Conservation (phyloP, 306 rosid species). For the Rosa chinensis region DNA sequence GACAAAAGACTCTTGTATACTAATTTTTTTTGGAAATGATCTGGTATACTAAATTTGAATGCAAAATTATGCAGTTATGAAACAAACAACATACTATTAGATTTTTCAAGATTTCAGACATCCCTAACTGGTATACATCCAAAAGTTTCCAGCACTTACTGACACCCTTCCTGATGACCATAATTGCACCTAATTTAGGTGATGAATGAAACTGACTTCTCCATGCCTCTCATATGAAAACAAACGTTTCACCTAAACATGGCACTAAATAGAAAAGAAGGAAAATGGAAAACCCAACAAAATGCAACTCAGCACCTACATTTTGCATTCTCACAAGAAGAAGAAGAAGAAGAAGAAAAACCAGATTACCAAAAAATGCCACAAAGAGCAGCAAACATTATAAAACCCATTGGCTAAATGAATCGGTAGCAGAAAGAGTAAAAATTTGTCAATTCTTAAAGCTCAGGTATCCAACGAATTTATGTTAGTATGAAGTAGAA, state of each 20-base stretch:
- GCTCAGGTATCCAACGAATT: background rate
- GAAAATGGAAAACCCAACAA: background rate
- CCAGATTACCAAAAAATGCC: background rate
- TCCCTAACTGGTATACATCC: background rate
- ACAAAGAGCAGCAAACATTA: background rate
- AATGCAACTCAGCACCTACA: background rate
- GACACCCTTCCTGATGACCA: background rate
- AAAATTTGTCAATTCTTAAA: no score
- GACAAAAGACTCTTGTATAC: background rate
- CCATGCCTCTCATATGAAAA: background rate
- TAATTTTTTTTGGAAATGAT: background rate
- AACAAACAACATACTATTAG: background rate
- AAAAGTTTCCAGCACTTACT: background rate
- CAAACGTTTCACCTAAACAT: slow-evolving; percentile 13
- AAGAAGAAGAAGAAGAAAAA: no score
- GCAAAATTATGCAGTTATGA: background rate
- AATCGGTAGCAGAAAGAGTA: background rate
- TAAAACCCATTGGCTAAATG: background rate
- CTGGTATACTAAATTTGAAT: background rate
- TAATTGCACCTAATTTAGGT: slow-evolving; percentile 15
- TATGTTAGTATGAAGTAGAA: background rate
- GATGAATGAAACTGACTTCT: slow-evolving; percentile 7
- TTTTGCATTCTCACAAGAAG: background rate
- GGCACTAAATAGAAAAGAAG: background rate
- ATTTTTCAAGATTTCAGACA: background rate